Conservation (phyloP, 352 stramenopile genomes). For the Pythium coloratum region DNA sequence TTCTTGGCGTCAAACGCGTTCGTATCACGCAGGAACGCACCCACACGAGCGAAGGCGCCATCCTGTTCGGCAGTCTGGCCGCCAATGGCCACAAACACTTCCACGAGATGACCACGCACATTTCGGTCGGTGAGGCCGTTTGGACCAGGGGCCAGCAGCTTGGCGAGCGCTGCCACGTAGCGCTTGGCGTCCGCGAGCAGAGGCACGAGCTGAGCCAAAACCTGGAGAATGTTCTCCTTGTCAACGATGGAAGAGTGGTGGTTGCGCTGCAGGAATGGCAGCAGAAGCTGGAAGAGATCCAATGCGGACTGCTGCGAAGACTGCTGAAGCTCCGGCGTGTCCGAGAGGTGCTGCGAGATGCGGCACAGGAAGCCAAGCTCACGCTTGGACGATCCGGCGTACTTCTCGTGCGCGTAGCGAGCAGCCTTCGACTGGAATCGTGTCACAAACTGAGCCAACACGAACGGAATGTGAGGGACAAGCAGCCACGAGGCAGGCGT, state of each 20-base stretch:
- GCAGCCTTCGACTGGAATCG: constrained; percentile 83
- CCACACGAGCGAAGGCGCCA: constrained; percentile 39
- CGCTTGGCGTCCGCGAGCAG: constrained; percentile 71
- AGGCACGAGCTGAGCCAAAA: constrained; percentile 75
- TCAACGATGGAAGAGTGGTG: constrained; percentile 72
- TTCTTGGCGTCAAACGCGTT: constrained; percentile 82
- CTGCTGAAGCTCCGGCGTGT: constrained; percentile 22
- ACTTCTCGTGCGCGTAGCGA: constrained; percentile 71
- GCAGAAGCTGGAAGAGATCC: constrained; percentile 82
- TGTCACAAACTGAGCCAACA: constrained; percentile 76
- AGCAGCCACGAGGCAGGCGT: constrained; percentile 29
- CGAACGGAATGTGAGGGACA: constrained; percentile 73
- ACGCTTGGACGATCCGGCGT: constrained; percentile 78
- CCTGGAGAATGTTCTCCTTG: constrained; percentile 80
- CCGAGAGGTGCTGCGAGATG: constrained; percentile 62
- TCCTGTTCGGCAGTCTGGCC: constrained; percentile 34
- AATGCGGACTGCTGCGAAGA: constrained; percentile 48
- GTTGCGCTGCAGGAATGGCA: constrained; percentile 84
- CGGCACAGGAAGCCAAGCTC: constrained; percentile 83
- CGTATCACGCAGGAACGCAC: constrained; percentile 47
- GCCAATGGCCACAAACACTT: constrained; percentile 70
- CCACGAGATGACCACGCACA: constrained; percentile 61
- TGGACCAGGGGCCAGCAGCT: constrained; percentile 67
- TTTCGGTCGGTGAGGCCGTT: constrained; percentile 71
- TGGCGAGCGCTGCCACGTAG: constrained; percentile 74